These are phyloP conservation scores for Fusarium sp. DNA, from an alignment of 2,329 filamentous ascomycete genomes.

Conservation along the genomic window DNA sequence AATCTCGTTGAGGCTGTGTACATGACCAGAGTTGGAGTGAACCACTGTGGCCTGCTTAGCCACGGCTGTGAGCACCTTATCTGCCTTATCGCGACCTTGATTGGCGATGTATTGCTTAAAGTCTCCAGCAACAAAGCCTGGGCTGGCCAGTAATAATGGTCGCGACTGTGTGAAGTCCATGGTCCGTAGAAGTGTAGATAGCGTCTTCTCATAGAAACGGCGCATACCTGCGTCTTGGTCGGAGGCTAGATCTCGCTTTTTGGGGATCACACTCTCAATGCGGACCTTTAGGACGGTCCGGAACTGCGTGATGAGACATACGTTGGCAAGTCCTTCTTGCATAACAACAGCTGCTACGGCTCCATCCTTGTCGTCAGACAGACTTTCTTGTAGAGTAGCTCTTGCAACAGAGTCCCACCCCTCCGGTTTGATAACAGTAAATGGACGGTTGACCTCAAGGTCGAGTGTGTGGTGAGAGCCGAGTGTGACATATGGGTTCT, in stretches of 20 bases:
- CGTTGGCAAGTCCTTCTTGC: slow-evolving; percentile 88
- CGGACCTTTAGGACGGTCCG: slow-evolving; percentile 77
- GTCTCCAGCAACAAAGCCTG: slow-evolving; percentile 85
- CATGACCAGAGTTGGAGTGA: slow-evolving; percentile 85
- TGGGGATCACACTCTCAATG: slow-evolving; percentile 75
- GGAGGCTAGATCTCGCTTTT: slow-evolving; percentile 73
- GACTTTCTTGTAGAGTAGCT: slow-evolving; percentile 81
- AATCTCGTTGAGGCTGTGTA: slow-evolving; percentile 90
- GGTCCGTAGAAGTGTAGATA: slow-evolving; percentile 81
- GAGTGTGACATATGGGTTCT: slow-evolving; percentile 66
- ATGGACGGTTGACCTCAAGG: slow-evolving; percentile 87
- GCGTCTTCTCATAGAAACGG: slow-evolving; percentile 80
- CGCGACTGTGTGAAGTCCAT: slow-evolving; percentile 79
- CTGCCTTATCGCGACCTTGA: slow-evolving; percentile 67
- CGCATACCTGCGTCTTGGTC: slow-evolving; percentile 79
- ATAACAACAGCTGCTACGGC: slow-evolving; percentile 92
- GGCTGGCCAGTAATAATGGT: slow-evolving; percentile 86
- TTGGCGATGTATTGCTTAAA: slow-evolving; percentile 82
- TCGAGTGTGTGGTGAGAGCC: slow-evolving; percentile 76
- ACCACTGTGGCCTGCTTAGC: slow-evolving; percentile 77
- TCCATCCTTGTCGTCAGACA: slow-evolving; percentile 82
- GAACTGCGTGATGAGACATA: slow-evolving; percentile 84
- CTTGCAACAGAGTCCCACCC: slow-evolving; percentile 92
- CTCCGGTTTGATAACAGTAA: slow-evolving; percentile 85
- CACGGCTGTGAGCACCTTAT: slow-evolving; percentile 77